Conservation (phyloP, 1,284 basidiomycete species). For the Tylopilus sp. region DNA sequence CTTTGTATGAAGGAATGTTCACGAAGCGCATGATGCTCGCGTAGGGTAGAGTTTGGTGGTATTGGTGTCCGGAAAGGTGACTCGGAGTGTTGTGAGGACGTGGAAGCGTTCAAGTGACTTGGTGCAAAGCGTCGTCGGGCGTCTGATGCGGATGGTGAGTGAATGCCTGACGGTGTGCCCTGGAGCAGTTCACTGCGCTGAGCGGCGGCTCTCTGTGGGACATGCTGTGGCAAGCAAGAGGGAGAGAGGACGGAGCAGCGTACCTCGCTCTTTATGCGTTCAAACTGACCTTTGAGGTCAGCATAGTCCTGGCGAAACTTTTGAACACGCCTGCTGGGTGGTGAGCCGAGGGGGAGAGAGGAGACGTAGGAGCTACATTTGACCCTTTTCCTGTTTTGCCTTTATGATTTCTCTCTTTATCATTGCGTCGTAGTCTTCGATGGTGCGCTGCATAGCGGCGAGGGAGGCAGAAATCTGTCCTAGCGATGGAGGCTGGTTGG, state of each 20-base stretch:
- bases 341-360: conserved; percentile 2
- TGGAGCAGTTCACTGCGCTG: conserved; percentile 61
- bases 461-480: conserved; percentile 94
- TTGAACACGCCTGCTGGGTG: conserved; percentile 63
- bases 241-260: neutral
- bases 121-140: conserved; percentile 57
- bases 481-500: conserved; percentile 38
- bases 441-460: conserved; percentile 85
- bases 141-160: conserved; percentile 48
- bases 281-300: conserved; percentile 70
- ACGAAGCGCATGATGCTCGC: conserved; percentile 75
- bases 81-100: conserved; percentile 53
- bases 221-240: neutral
- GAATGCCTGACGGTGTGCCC: conserved; percentile 44
- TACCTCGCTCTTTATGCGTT: conserved; percentile 57
- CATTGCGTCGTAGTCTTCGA: conserved; percentile 96
- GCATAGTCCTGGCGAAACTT: conserved; percentile 76
- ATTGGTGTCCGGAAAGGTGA: conserved; percentile 69
- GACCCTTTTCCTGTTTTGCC: conserved; percentile 91
- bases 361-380: conserved; percentile 57
- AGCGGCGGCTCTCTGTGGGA: conserved; percentile 48
- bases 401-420: conserved; percentile 91
- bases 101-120: conserved; percentile 17
- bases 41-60: conserved; percentile 49
- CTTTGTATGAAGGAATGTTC: conserved; percentile 86